Evolutionary conservation across 345 rosid genomes (phyloP).

Genomic region (Hevea brasiliensis): DNA sequence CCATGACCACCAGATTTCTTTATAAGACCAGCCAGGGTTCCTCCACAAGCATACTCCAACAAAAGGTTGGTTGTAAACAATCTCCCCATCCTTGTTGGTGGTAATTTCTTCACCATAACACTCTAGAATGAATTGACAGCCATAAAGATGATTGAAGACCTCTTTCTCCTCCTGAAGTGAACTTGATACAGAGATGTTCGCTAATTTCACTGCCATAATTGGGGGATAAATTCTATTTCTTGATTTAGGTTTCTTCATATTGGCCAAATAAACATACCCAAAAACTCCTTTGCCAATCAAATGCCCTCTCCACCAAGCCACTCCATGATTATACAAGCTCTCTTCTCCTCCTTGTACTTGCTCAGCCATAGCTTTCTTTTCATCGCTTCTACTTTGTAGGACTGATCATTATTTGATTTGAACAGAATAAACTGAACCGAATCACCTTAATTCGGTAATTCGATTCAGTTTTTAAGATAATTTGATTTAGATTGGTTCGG

Average conservation of each 20-base stretch:
- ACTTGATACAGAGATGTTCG: constrained; percentile 29
- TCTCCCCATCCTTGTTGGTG: constrained; percentile 37
- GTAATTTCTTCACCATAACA: constrained; percentile 52
- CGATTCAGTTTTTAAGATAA: no score
- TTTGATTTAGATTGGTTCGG: no score
- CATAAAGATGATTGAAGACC: constrained; percentile 38
- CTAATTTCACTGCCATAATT: constrained; percentile 63
- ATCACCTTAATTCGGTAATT: no score
- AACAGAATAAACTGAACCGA: no score
- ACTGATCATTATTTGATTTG: no score
- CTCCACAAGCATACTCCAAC: constrained; percentile 65
- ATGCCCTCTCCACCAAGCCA: constrained; percentile 60
- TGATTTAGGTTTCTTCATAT: constrained; percentile 16
- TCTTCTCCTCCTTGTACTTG: neutral
- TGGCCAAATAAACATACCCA: constrained; percentile 54
- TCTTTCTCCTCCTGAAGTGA: constrained; percentile 55
- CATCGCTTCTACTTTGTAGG: no score
- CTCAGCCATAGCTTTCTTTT: neutral
- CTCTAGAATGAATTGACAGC: constrained; percentile 45
- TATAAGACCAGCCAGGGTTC: constrained; percentile 49
- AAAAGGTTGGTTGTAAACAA: constrained; percentile 56
- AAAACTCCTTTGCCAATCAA: constrained; percentile 62
- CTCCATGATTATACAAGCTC: neutral
- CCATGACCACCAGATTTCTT: constrained; percentile 35
- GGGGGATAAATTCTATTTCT: constrained; percentile 26